Percentiles rank a stretch among this genome's conserved stretches.
phyloP scores from a whole-genome alignment of 495 filamentous ascomycete genomes.

The Aspergillus heteromorphus region DNA sequence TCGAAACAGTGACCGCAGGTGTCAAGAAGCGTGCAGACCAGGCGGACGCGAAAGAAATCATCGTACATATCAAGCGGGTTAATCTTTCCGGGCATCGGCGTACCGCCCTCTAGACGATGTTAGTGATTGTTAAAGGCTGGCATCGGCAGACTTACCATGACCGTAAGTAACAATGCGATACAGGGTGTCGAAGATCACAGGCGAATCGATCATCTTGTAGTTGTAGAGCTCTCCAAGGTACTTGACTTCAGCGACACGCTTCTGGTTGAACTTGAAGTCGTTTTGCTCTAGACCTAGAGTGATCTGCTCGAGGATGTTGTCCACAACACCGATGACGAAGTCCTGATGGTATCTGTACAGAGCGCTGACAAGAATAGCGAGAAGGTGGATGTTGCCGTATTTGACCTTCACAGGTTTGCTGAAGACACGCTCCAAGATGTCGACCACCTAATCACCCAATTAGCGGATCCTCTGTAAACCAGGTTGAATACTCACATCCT shows the following conservation, averaged over 20 bases:
- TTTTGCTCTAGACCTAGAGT: constrained; percentile 87
- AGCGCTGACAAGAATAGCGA: constrained; percentile 85
- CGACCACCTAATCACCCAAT: constrained; percentile 54
- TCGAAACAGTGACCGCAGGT: constrained; percentile 97
- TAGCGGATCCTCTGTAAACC: constrained; percentile 6
- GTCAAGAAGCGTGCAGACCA: constrained; percentile 85
- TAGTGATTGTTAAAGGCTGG: neutral
- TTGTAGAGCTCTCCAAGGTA: constrained; percentile 97
- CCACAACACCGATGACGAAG: constrained; percentile 82
- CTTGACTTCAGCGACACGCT: constrained; percentile 91
- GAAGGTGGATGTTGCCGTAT: constrained; percentile 92
- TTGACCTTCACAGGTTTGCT: constrained; percentile 95
- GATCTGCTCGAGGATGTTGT: constrained; percentile 85
- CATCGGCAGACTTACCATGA: constrained; percentile 51
- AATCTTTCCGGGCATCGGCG: constrained; percentile 68
- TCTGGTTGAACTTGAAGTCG: constrained; percentile 97
- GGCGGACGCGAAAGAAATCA: constrained; percentile 90
- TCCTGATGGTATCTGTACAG: constrained; percentile 87
- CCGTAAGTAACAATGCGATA: constrained; percentile 93
- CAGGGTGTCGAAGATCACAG: constrained; percentile 90
- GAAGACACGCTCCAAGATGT: constrained; percentile 84
- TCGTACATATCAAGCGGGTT: constrained; percentile 81
- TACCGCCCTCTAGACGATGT: constrained; percentile 55
- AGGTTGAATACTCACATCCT: constrained; percentile 54
- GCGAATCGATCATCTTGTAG: constrained; percentile 94